phyloP scores from a whole-genome alignment of 108 stramenopile species.

The Mediolabrus comicus region DNA sequence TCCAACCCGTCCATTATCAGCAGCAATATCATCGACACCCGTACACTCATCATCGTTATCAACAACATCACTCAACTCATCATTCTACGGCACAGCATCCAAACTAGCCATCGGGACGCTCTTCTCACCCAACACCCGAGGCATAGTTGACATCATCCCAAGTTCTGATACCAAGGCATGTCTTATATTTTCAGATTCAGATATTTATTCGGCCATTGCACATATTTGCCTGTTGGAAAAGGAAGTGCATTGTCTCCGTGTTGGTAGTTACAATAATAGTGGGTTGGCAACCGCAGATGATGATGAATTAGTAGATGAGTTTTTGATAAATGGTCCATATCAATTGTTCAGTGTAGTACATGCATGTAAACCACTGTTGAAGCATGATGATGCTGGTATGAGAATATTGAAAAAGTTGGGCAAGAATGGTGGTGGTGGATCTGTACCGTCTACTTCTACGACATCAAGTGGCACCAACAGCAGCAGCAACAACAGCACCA shows the following conservation, averaged over 20 bases:
- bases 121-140: constrained; percentile 25
- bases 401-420: constrained; percentile 31
- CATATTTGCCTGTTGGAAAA: constrained; percentile 38
- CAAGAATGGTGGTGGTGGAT: too few relatives aligned
- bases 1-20: background rate
- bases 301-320: too few relatives aligned
- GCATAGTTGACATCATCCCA: constrained; percentile 31
- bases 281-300: background rate
- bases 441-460: too few relatives aligned
- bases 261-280: background rate
- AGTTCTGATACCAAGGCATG: constrained; percentile 18
- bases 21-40: background rate
- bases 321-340: too few relatives aligned
- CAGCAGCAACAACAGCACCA: background rate
- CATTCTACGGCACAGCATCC: constrained; percentile 35
- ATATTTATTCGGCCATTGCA: constrained; percentile 17
- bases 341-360: constrained; percentile 34
- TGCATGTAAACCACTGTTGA: constrained; percentile 22
- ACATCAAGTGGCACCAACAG: background rate
- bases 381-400: constrained; percentile 25
- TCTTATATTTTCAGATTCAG: constrained; percentile 27
- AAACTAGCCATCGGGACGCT: constrained; percentile 30
- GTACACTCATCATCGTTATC: background rate
- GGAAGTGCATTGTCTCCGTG: too few relatives aligned
- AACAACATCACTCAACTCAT: constrained; percentile 1